These are phyloP conservation scores for Flaveria floridana DNA, from an alignment of 140 eudicot species.

Conservation along the genomic window DNA sequence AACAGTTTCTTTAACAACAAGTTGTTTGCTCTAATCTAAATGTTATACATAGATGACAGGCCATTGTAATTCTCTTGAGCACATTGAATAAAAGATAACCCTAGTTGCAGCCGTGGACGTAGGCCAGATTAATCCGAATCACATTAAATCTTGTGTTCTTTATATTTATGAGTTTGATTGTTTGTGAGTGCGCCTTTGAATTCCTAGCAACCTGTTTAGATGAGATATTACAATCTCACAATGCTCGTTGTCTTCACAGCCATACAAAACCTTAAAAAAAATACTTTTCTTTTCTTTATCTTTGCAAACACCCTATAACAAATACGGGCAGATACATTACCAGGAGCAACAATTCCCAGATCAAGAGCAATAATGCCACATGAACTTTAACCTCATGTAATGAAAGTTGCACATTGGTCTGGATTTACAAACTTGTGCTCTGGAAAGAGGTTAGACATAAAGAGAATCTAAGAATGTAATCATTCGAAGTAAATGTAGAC, in stretches of 20 bases:
- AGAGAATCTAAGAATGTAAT: not conserved
- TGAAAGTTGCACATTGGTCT: constrained; percentile 12
- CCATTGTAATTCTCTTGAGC: no score
- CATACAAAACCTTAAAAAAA: not conserved
- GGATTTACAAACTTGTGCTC: not conserved
- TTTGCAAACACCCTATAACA: not conserved
- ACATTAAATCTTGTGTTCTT: no score
- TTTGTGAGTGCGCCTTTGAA: no score
- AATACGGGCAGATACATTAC: not conserved
- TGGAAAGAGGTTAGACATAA: not conserved
- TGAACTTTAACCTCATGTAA: not conserved
- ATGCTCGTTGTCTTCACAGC: constrained; percentile 1
- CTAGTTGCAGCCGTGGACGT: no score
- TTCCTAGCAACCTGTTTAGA: not conserved
- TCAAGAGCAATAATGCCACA: not conserved
- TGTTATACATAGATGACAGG: no score
- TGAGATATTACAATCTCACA: not conserved
- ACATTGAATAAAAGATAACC: no score
- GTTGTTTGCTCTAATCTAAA: no score
- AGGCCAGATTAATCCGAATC: no score
- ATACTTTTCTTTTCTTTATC: not conserved
- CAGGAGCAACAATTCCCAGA: not conserved
- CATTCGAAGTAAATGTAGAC: no score
- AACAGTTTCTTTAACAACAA: no score
- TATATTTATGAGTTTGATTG: no score